Conservation (phyloP, 768 basidiomycete genomes). For the Russula lepida region DNA sequence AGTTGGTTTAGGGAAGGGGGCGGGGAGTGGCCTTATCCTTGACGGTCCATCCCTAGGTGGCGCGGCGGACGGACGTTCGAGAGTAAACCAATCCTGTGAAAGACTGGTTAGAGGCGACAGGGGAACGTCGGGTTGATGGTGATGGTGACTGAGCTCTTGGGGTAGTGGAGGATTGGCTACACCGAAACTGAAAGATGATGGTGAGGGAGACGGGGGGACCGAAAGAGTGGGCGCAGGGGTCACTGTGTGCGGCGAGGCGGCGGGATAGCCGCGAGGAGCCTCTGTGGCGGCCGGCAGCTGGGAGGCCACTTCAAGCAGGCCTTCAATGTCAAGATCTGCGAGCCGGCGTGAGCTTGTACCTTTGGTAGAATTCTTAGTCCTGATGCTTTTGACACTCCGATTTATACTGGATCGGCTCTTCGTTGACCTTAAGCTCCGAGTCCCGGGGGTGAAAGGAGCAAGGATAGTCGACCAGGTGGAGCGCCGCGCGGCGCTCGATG, state of each 20-base stretch:
- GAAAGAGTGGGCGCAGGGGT: background rate
- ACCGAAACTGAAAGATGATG: background rate
- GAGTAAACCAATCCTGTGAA: conserved; percentile 1
- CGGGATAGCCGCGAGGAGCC: background rate
- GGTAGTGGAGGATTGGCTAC: background rate
- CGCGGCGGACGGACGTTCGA: background rate
- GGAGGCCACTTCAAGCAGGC: conserved; percentile 17
- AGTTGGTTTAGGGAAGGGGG: background rate
- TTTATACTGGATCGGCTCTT: background rate
- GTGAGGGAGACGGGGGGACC: background rate
- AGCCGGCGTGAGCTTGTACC: background rate
- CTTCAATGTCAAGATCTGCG: conserved; percentile 17
- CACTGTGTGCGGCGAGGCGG: background rate
- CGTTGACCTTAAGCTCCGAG: background rate
- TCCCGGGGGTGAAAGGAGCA: background rate
- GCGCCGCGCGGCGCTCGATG: background rate
- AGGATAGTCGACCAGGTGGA: conserved; percentile 7
- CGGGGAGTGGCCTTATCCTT: background rate
- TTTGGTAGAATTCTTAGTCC: background rate
- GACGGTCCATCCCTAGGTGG: background rate
- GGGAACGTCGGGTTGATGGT: conserved; percentile 12
- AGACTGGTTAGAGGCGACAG: conserved; percentile 1
- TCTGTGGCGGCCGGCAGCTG: background rate
- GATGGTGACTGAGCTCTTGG: background rate
- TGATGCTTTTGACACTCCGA: background rate